Percentiles rank a stretch among this genome's conserved stretches.
phyloP scores from a whole-genome alignment of 2,329 filamentous ascomycete genomes.

The Exophiala lecanii-corni region DNA sequence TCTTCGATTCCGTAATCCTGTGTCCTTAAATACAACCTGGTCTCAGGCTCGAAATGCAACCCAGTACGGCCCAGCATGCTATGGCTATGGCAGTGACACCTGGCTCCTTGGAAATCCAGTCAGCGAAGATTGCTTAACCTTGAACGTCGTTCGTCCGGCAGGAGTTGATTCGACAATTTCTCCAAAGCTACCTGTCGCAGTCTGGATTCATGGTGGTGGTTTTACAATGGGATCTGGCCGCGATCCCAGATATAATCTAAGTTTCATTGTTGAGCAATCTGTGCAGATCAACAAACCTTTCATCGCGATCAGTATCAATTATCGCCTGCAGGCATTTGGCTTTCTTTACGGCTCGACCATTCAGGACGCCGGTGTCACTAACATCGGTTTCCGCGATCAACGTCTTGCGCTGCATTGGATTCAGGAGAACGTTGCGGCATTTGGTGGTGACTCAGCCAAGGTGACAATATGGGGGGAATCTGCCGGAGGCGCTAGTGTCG shows the following conservation, averaged over 20 bases:
- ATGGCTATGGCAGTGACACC: conserved; percentile 44
- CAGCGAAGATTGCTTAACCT: conserved; percentile 46
- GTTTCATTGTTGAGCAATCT: conserved; percentile 53
- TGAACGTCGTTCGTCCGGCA: conserved; percentile 52
- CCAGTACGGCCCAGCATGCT: conserved; percentile 44
- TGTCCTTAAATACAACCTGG: conserved; percentile 47
- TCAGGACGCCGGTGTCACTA: conserved; percentile 35
- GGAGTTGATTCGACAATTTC: conserved; percentile 36
- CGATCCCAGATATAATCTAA: conserved; percentile 60
- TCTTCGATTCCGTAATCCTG: conserved; percentile 50
- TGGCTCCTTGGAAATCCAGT: conserved; percentile 25
- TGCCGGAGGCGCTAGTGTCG: conserved; percentile 29
- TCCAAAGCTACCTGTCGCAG: conserved; percentile 49
- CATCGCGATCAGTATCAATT: conserved; percentile 52
- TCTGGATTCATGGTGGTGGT: conserved; percentile 60
- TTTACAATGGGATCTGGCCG: conserved; percentile 46
- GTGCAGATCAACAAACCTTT: conserved; percentile 51
- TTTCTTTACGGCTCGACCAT: conserved; percentile 43
- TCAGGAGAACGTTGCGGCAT: conserved; percentile 35
- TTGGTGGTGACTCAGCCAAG: conserved; percentile 34
- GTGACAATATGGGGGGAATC: conserved; percentile 39
- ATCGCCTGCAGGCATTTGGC: conserved; percentile 49
- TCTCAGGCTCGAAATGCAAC: conserved; percentile 39
- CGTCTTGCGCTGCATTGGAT: conserved; percentile 37
- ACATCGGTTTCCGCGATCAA: conserved; percentile 51